Conservation (phyloP, 108 stramenopile species). For the Stephanodiscus minutulus region DNA sequence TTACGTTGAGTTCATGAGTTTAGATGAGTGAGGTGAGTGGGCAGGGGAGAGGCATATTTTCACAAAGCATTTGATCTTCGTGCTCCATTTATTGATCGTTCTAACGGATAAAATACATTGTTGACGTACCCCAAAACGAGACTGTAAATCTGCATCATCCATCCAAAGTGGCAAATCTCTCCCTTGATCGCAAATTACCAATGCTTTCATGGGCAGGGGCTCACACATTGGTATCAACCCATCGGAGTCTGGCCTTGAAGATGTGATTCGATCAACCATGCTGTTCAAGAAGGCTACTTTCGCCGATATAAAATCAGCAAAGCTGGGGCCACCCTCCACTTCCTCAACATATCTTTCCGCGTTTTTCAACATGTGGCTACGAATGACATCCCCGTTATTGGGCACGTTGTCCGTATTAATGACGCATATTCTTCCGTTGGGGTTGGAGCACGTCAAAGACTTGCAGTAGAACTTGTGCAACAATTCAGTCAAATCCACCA, state of each 20-base stretch:
- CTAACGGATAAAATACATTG: not conserved
- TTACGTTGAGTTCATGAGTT: not conserved
- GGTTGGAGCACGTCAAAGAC: constrained; percentile 19
- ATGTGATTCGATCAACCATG: constrained; percentile 94
- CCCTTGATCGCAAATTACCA: constrained; percentile 75
- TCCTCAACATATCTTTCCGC: constrained; percentile 26
- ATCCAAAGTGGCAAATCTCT: constrained; percentile 54
- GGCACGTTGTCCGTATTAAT: constrained; percentile 92
- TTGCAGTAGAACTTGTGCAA: constrained; percentile 27
- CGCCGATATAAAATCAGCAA: constrained; percentile 52
- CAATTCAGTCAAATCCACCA: constrained; percentile 73
- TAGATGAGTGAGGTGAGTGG: not conserved
- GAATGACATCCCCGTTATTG: constrained; percentile 76
- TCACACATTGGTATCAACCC: constrained; percentile 76
- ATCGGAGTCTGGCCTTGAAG: constrained; percentile 57
- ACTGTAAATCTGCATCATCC: constrained; percentile 19
- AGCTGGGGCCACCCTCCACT: constrained; percentile 11
- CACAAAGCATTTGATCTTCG: not conserved
- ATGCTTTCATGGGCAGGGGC: constrained; percentile 80
- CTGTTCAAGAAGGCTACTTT: constrained; percentile 78
- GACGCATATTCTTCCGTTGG: constrained; percentile 58
- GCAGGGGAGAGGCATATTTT: not conserved
- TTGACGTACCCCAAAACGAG: constrained; percentile 28
- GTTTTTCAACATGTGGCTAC: constrained; percentile 58
- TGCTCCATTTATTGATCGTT: not conserved